Evolutionary conservation across 805 yeast genomes (phyloP).

Genomic region (Spathaspora arborariae): DNA sequence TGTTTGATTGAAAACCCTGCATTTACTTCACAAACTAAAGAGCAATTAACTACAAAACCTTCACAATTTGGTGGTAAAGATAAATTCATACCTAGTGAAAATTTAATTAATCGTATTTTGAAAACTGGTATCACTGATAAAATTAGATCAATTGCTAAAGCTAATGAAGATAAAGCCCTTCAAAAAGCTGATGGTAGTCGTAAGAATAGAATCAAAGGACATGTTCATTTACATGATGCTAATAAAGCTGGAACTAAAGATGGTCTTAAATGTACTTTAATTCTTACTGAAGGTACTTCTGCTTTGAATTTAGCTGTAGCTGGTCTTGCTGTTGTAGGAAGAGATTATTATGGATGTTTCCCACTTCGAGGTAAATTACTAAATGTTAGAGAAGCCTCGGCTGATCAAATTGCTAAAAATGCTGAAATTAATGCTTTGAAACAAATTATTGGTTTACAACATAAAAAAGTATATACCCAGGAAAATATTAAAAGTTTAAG

Average conservation of each 20-base stretch:
- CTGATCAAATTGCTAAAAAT: conserved; percentile 92
- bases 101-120: conserved; percentile 62
- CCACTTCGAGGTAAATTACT: conserved; percentile 93
- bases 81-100: conserved; percentile 67
- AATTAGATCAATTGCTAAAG: conserved; percentile 77
- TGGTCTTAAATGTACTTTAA: conserved; percentile 87
- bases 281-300: conserved; percentile 96
- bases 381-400: conserved; percentile 93
- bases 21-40: conserved; percentile 96
- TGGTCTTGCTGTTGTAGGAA: conserved; percentile 91
- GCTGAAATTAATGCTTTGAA: conserved; percentile 93
- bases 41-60: conserved; percentile 85
- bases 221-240: conserved; percentile 90
- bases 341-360: conserved; percentile 92
- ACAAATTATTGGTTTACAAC: conserved; percentile 93
- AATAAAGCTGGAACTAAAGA: conserved; percentile 93
- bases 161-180: conserved; percentile 82
- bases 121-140: conserved; percentile 72
- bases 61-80: conserved; percentile 84
- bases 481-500: conserved; percentile 70
- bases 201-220: conserved; percentile 81
- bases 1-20: conserved; percentile 96
- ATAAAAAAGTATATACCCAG: conserved; percentile 67
- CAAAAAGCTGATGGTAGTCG: conserved; percentile 86
- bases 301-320: conserved; percentile 90